Percentiles rank a stretch among this genome's conserved stretches.
phyloP scores from a whole-genome alignment of 306 rosid genomes.

The Vigna unguiculata region DNA sequence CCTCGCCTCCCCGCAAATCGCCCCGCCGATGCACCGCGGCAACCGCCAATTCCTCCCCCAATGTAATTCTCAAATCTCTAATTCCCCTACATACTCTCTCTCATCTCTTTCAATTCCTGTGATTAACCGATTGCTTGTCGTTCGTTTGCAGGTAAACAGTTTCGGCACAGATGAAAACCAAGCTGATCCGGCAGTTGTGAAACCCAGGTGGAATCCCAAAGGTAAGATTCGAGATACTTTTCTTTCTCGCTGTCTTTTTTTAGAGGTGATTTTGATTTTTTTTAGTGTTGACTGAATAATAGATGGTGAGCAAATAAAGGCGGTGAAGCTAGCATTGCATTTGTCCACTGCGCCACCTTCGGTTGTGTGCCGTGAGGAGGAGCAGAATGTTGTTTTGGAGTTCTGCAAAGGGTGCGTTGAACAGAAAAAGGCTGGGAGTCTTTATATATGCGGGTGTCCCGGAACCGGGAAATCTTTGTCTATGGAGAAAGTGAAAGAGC shows the following conservation, averaged over 20 bases:
- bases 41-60: slow-evolving; percentile 28
- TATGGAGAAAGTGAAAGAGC: slow-evolving; percentile 71
- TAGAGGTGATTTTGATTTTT: background rate
- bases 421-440: slow-evolving; percentile 77
- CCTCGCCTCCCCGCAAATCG: slow-evolving; percentile 55
- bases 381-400: slow-evolving; percentile 73
- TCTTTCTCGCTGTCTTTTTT: background rate
- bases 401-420: slow-evolving; percentile 75
- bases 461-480: slow-evolving; percentile 91
- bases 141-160: slow-evolving; percentile 52
- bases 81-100: background rate
- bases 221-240: slow-evolving; percentile 49
- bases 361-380: slow-evolving; percentile 74
- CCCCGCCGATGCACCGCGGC: slow-evolving; percentile 53
- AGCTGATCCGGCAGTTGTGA: slow-evolving; percentile 36
- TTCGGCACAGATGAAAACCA: slow-evolving; percentile 26
- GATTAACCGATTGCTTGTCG: background rate
- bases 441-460: slow-evolving; percentile 88
- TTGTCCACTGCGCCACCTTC: slow-evolving; percentile 72
- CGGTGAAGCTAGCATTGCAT: slow-evolving; percentile 79
- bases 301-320: slow-evolving; percentile 71
- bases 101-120: background rate
- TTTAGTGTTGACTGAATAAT: background rate
- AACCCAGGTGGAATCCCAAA: slow-evolving; percentile 70
- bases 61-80: slow-evolving; percentile 35